Percentiles rank a stretch among this genome's conserved stretches.
Evolutionary conservation across 345 rosid genomes (phyloP).

Genomic region (Isatis tinctoria): DNA sequence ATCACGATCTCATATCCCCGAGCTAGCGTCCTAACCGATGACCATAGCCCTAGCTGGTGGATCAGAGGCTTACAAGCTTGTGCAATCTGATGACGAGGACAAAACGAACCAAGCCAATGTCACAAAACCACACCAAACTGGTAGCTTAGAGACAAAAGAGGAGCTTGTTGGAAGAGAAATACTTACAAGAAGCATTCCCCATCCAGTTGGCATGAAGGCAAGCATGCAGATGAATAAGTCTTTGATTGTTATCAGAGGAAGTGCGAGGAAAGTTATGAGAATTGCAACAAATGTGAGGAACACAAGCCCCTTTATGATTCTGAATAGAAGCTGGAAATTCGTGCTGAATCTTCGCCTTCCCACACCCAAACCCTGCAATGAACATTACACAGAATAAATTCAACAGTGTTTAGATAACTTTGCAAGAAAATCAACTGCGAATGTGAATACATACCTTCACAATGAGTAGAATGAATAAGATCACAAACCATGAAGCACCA

Average conservation of each 20-base stretch:
- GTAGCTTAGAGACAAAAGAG: background rate
- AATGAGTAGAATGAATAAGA: conserved; percentile 26
- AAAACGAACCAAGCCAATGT: background rate
- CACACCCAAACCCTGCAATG: conserved; percentile 53
- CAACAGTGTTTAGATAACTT: background rate
- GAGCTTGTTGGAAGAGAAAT: background rate
- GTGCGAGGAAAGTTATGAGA: conserved; percentile 51
- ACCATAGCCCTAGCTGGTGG: conserved; percentile 59
- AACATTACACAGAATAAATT: background rate
- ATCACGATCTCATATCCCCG: conserved; percentile 67
- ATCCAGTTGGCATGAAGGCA: conserved; percentile 94
- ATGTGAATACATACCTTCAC: conserved; percentile 35
- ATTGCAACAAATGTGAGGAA: conserved; percentile 54
- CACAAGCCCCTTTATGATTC: conserved; percentile 68
- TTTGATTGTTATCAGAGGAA: conserved; percentile 64
- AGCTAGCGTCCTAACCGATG: conserved; percentile 60
- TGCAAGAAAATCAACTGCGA: background rate
- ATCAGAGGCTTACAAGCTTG: conserved; percentile 76
- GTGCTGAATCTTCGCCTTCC: conserved; percentile 72
- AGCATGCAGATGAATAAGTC: conserved; percentile 70
- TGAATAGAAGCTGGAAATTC: conserved; percentile 65
- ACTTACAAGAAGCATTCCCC: conserved; percentile 85
- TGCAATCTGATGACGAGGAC: conserved; percentile 47
- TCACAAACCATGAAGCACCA: conserved; percentile 36
- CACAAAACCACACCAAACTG: background rate